Evolutionary conservation across 108 stramenopile species (phyloP), one percentile per base, ranked within the genome.

Genomic region (Cyclotella distinguenda): DNA sequence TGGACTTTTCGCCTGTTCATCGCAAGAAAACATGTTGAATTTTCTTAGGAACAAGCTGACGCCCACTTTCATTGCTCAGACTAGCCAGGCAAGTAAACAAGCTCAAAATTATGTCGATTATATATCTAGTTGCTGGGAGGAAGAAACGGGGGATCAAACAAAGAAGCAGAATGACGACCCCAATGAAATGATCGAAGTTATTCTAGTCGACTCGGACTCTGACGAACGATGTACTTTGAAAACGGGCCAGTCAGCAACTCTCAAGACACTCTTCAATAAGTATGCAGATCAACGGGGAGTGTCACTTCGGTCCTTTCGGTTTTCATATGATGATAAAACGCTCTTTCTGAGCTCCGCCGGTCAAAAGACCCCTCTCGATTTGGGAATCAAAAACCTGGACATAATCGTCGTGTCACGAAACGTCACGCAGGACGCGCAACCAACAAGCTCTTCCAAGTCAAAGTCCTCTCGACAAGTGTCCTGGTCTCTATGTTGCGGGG

Each of bases 271-370:
- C 4, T 38, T 70, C 19, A 52, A 60, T n/a, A 21, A 53, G 25
- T 70, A 52, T 54, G 50, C 69, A 19, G 69, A 70, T 3, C 60
- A 61, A 22, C 30, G 51, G 6, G 52, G 32, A 4, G 7, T 61
- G 16, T 40, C 60, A 0, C 34, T 70, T 21, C 44, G 59, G 26
- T 44, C 45, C 10, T 60, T 70, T 32, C 60, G 69, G n/a, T 70
- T 70, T 32, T 52, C 59, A 6, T 53, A 61, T 34, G 47, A 70
- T 6, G 69, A 47, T 19, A 60, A 45, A 51, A 70, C 59, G 12
- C 34, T 70, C 8, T 70, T 70, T 38, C 25, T 70, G 13, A 70
- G 69, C 23, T 53, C 60, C 0, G 18, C 53, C 18, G 69, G 69
- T 33, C 59, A 61, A 25, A 70, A 70, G 42, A 70, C 55, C 10